These are phyloP conservation scores for Yarrowia sp. DNA, from an alignment of 805 yeast genomes.

Conservation along the genomic window DNA sequence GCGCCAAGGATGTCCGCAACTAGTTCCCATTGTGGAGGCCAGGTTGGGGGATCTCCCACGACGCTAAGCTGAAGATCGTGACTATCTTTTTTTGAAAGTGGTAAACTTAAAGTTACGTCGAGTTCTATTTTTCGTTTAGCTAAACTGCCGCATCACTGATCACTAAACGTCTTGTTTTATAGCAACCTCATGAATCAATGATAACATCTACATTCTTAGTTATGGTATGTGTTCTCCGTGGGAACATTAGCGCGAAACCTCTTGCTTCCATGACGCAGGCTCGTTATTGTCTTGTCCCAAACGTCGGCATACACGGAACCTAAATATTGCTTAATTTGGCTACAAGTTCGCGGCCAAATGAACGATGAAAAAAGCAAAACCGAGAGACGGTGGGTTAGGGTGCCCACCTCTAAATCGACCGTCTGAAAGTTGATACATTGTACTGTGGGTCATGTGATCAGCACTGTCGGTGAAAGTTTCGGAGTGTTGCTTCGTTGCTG, in stretches of 20 bases:
- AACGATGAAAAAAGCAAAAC: neutral
- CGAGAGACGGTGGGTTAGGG: neutral
- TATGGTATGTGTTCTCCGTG: neutral
- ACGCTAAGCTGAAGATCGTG: neutral
- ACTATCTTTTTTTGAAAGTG: neutral
- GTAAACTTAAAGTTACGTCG: neutral
- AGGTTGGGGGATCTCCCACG: neutral
- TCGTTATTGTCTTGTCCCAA: neutral
- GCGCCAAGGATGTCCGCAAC: neutral
- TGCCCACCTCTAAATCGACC: neutral
- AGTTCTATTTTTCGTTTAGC: neutral
- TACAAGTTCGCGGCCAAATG: neutral
- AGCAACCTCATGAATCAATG: neutral
- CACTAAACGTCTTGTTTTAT: neutral
- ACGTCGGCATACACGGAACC: neutral
- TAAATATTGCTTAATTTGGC: neutral
- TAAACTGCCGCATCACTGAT: neutral
- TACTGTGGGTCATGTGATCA: slow-evolving; percentile 1
- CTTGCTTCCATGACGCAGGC: neutral
- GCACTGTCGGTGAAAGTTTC: neutral
- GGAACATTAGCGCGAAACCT: neutral
- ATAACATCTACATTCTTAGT: neutral
- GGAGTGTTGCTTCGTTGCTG: neutral
- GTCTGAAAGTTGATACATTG: too few relatives aligned
- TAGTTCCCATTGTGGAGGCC: neutral